Conservation (phyloP, 306 rosid species). For the Fagus sylvatica region DNA sequence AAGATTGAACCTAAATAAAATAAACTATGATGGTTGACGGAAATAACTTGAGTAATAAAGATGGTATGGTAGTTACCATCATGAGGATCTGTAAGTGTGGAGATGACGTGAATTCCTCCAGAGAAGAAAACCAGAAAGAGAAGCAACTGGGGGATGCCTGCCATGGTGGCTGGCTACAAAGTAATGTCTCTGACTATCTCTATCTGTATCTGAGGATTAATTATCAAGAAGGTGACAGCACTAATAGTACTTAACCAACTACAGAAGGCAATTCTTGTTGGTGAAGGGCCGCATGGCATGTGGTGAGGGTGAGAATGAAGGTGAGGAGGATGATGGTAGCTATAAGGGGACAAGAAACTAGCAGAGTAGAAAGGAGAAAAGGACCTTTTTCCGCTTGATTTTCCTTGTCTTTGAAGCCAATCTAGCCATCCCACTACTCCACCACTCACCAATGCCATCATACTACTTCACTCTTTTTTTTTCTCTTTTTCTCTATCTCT, state of each 20-base stretch:
- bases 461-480: constrained; percentile 7
- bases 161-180: constrained; percentile 30
- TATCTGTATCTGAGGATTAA: background rate
- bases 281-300: constrained; percentile 22
- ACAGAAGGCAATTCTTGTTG: background rate
- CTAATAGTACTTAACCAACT: constrained; percentile 4
- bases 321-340: constrained; percentile 14
- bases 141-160: constrained; percentile 25
- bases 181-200: background rate
- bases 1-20: no score
- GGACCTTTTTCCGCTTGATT: constrained; percentile 31
- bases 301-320: constrained; percentile 1
- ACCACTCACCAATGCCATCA: constrained; percentile 25
- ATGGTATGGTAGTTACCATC: constrained; percentile 46
- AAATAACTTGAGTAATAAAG: no score
- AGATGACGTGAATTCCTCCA: constrained; percentile 39
- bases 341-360: constrained; percentile 1
- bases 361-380: constrained; percentile 13
- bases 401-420: constrained; percentile 60
- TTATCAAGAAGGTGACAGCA: constrained; percentile 3
- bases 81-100: constrained; percentile 49
- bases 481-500: background rate
- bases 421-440: constrained; percentile 21
- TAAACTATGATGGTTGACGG: no score
- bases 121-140: constrained; percentile 54